These are phyloP conservation scores for Myxozyma monticola DNA, from an alignment of 805 yeast genomes.

Conservation along the genomic window DNA sequence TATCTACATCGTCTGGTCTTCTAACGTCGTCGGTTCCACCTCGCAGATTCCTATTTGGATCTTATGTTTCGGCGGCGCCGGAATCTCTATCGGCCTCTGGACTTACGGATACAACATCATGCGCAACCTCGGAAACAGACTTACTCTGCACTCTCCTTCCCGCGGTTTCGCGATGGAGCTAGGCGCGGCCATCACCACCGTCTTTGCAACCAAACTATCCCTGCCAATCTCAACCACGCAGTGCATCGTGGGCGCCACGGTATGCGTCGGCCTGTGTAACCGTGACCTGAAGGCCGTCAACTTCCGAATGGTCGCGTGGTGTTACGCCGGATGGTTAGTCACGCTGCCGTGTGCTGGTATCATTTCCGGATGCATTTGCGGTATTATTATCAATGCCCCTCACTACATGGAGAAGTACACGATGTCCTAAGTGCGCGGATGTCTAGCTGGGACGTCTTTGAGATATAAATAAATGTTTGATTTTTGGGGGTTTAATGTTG, in stretches of 20 bases:
- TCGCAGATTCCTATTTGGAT: conserved; percentile 72
- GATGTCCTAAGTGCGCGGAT: too few species aligned
- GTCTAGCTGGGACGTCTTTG: too few species aligned
- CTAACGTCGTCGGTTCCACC: conserved; percentile 48
- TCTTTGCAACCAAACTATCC: conserved; percentile 69
- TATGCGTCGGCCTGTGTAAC: conserved; percentile 73
- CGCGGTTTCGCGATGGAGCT: conserved; percentile 76
- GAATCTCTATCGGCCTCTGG: conserved; percentile 69
- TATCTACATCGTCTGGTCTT: conserved; percentile 60
- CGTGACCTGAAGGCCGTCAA: conserved; percentile 61
- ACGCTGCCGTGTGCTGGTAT: conserved; percentile 75
- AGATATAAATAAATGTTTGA: too few species aligned
- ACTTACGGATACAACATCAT: conserved; percentile 70
- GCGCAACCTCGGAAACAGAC: conserved; percentile 68
- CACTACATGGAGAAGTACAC: conserved; percentile 32
- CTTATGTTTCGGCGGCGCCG: conserved; percentile 63
- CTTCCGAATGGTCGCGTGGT: conserved; percentile 76
- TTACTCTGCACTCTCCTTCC: conserved; percentile 74
- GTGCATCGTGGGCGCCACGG: conserved; percentile 76
- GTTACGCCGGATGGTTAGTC: conserved; percentile 69
- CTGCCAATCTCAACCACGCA: conserved; percentile 80
- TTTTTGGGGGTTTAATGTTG: too few species aligned
- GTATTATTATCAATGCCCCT: conserved; percentile 66
- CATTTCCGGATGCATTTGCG: conserved; percentile 65
- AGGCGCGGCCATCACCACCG: conserved; percentile 74